Evolutionary conservation across 2,329 filamentous ascomycete species (phyloP).

Genomic region (Cordyceps tenuipes): DNA sequence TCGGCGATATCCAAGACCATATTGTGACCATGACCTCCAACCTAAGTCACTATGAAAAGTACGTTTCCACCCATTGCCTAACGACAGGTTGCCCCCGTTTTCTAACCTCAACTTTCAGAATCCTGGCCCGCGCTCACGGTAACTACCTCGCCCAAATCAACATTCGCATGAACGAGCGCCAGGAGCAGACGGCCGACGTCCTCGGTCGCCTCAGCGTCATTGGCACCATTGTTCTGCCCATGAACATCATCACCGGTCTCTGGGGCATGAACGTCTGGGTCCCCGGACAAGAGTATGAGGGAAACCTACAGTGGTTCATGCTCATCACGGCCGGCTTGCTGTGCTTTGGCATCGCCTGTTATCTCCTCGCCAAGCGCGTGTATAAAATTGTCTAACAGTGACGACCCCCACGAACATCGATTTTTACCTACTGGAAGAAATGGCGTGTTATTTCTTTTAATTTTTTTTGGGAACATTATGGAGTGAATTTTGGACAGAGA

Average conservation of each 20-base stretch:
- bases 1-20: conserved; percentile 98
- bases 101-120: conserved; percentile 40
- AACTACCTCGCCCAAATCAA: conserved; percentile 99
- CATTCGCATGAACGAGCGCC: conserved; percentile 95
- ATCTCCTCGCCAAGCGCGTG: conserved; percentile 71
- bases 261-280: conserved; percentile 99
- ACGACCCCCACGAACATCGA: neutral
- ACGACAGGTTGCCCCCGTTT: neutral
- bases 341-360: conserved; percentile 72
- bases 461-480: neutral
- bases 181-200: conserved; percentile 91
- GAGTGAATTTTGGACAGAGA: neutral
- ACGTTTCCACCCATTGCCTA: conserved; percentile 23
- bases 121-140: conserved; percentile 81
- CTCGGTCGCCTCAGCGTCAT: conserved; percentile 91
- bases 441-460: neutral
- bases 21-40: conserved; percentile 99
- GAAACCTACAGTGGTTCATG: conserved; percentile 67
- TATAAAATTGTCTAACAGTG: conserved; percentile 61
- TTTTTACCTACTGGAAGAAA: neutral
- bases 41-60: conserved; percentile 93
- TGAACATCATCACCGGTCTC: conserved; percentile 98
- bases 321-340: conserved; percentile 67
- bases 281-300: conserved; percentile 77
- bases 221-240: conserved; percentile 92